phyloP scores from a whole-genome alignment of 768 basidiomycete species.

The Suillus lakei region DNA sequence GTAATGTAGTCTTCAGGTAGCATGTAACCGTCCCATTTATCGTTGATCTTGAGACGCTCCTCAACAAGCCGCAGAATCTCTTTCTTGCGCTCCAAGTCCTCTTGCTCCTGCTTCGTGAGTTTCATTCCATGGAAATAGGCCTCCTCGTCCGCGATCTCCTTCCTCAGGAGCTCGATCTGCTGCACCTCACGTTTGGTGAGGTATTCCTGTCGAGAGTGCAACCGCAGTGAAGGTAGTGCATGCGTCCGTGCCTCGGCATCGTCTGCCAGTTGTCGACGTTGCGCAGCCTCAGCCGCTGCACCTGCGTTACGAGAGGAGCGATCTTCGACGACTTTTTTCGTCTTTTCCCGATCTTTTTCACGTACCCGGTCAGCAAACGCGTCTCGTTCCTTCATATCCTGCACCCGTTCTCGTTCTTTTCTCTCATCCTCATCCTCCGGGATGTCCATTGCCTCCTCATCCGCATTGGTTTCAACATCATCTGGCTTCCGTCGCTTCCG shows the following conservation, averaged over 20 bases:
- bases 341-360: conserved; percentile 80
- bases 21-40: conserved; percentile 95
- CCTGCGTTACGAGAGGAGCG: conserved; percentile 78
- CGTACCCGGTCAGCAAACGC: conserved; percentile 90
- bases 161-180: conserved; percentile 89
- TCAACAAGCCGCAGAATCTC: conserved; percentile 91
- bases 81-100: conserved; percentile 89
- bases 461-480: conserved; percentile 37
- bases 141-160: conserved; percentile 95
- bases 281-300: conserved; percentile 77
- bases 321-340: conserved; percentile 92
- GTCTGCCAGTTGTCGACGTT: conserved; percentile 82
- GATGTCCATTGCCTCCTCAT: conserved; percentile 47
- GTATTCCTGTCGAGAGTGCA: conserved; percentile 94
- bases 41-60: conserved; percentile 91
- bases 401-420: conserved; percentile 72
- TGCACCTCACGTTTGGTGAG: conserved; percentile 96
- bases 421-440: conserved; percentile 72
- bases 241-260: conserved; percentile 60
- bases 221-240: conserved; percentile 74
- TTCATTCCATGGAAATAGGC: conserved; percentile 90
- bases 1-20: conserved; percentile 98
- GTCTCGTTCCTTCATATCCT: conserved; percentile 88
- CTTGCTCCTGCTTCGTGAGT: conserved; percentile 80
- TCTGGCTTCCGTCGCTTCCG: conserved; percentile 66